Evolutionary conservation across 2,329 filamentous ascomycete species (phyloP).

Genomic region (Biscogniauxia sp.): DNA sequence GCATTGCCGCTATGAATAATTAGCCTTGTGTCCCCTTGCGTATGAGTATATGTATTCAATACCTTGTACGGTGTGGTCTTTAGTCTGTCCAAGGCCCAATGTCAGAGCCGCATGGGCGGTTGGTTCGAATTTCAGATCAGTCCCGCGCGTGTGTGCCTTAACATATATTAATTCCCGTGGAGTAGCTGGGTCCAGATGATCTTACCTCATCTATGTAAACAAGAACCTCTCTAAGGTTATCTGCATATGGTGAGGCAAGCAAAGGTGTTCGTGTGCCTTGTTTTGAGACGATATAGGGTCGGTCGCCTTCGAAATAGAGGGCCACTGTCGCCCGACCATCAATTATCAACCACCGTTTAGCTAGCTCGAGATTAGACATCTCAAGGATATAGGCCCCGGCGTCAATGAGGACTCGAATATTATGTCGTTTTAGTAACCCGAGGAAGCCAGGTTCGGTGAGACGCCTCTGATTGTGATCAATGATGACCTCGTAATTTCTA

Average conservation of each 20-base stretch:
- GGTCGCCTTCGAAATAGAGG: conserved; percentile 53
- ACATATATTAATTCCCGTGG: background rate
- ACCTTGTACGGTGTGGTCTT: conserved; percentile 62
- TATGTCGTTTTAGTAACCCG: conserved; percentile 29
- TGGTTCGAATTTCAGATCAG: conserved; percentile 54
- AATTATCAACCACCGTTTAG: conserved; percentile 47
- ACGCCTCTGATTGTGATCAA: conserved; percentile 32
- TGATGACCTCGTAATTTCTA: conserved; percentile 41
- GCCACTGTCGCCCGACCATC: conserved; percentile 47
- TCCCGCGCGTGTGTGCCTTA: conserved; percentile 56
- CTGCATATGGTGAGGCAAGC: conserved; percentile 51
- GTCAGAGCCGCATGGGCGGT: conserved; percentile 52
- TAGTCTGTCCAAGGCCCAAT: conserved; percentile 54
- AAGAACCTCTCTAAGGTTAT: conserved; percentile 50
- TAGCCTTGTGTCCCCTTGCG: background rate
- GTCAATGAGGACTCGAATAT: conserved; percentile 59
- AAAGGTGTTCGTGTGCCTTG: conserved; percentile 40
- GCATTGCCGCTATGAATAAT: conserved; percentile 57
- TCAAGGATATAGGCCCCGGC: conserved; percentile 64
- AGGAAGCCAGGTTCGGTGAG: conserved; percentile 48
- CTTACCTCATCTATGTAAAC: conserved; percentile 56
- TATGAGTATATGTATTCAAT: conserved; percentile 3
- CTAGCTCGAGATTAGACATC: conserved; percentile 52
- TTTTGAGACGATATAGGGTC: conserved; percentile 43
- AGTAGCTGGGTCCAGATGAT: background rate